These are phyloP conservation scores for Claviceps sp. DNA, from an alignment of 2,329 filamentous ascomycete genomes.

Conservation along the genomic window DNA sequence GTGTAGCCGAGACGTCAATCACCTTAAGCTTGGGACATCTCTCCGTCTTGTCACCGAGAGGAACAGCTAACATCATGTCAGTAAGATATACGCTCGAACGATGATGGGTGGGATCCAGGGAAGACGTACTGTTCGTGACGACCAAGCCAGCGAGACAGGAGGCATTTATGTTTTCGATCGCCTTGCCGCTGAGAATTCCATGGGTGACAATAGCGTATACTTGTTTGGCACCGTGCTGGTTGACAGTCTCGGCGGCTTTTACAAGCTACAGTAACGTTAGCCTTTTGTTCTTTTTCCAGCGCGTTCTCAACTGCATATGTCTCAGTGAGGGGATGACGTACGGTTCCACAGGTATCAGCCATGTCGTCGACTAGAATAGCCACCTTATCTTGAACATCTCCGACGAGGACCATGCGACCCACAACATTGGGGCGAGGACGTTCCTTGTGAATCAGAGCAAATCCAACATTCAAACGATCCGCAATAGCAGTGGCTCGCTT, in stretches of 20 bases:
- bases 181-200: conserved; percentile 77
- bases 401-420: conserved; percentile 85
- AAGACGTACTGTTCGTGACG: conserved; percentile 65
- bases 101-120: background rate
- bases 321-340: conserved; percentile 9
- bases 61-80: conserved; percentile 21
- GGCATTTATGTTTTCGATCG: conserved; percentile 73
- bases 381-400: conserved; percentile 79
- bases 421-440: conserved; percentile 77
- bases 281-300: background rate
- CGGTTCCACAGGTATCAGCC: conserved; percentile 87
- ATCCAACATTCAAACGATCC: conserved; percentile 77
- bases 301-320: background rate
- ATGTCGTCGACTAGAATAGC: conserved; percentile 97
- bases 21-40: conserved; percentile 71
- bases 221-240: conserved; percentile 72
- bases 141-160: conserved; percentile 67
- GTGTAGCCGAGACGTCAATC: conserved; percentile 80
- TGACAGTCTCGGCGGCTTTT: conserved; percentile 83
- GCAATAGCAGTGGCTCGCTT: conserved; percentile 91
- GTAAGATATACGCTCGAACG: conserved; percentile 1
- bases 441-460: conserved; percentile 95
- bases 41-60: conserved; percentile 62
- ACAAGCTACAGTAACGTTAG: conserved; percentile 24
- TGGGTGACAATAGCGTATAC: conserved; percentile 94